These are phyloP conservation scores for Cladochytrium replicatum DNA, from an alignment of 192 early-diverging fungal species.

Conservation along the genomic window DNA sequence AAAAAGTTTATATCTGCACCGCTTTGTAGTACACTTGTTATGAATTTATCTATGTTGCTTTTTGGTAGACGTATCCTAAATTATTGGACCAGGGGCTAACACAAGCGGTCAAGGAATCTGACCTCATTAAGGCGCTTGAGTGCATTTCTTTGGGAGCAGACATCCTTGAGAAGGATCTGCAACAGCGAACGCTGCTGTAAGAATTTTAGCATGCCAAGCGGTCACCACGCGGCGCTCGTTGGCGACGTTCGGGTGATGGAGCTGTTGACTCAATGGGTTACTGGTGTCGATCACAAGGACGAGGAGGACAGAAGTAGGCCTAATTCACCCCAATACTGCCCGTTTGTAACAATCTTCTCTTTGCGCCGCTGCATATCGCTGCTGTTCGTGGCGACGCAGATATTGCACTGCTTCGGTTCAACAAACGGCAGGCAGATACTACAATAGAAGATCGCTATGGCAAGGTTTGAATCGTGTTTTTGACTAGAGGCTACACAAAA, in stretches of 20 bases:
- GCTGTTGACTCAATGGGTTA: constrained; percentile 66
- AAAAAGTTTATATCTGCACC: constrained; percentile 11
- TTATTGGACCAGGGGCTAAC: constrained; percentile 37
- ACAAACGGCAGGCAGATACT: background rate
- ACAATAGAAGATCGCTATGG: no score
- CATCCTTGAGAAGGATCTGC: constrained; percentile 43
- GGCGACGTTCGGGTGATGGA: constrained; percentile 60
- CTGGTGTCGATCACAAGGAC: constrained; percentile 51
- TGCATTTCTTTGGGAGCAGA: constrained; percentile 61
- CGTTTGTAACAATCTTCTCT: background rate
- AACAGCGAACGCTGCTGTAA: constrained; percentile 35
- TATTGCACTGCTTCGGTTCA: background rate
- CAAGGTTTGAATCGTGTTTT: no score
- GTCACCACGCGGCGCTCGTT: constrained; percentile 47
- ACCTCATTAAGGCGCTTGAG: constrained; percentile 43
- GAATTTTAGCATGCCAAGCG: background rate
- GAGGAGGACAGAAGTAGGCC: constrained; percentile 37
- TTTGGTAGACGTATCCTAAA: background rate
- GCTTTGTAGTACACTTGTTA: background rate
- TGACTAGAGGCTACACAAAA: no score
- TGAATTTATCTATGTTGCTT: constrained; percentile 1
- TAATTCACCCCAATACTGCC: background rate
- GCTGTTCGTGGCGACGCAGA: background rate
- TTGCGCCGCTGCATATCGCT: background rate
- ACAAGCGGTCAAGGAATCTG: constrained; percentile 40